Conservation (phyloP, 495 filamentous ascomycete genomes). For the Hypoxylon subgilvum region DNA sequence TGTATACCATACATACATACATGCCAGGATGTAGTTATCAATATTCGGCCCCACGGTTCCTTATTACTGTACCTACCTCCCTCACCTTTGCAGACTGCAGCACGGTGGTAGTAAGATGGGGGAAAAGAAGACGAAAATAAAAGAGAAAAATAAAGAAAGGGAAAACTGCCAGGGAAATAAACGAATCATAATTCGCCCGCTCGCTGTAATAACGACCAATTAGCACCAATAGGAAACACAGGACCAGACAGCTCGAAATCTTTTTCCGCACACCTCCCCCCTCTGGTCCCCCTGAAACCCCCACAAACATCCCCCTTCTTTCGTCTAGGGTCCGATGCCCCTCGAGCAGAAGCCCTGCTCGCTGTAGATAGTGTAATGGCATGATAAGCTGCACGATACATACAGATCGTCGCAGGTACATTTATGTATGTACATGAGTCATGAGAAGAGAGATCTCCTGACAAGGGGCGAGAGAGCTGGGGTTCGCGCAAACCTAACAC, state of each 20-base stretch:
- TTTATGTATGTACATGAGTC: constrained; percentile 14
- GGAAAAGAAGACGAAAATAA: background rate
- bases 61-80: constrained; percentile 11
- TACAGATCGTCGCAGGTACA: constrained; percentile 33
- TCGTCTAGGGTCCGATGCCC: constrained; percentile 8
- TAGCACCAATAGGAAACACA: constrained; percentile 22
- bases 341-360: too few relatives aligned
- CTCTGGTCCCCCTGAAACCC: constrained; percentile 16
- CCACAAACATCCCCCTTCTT: constrained; percentile 6
- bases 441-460: constrained; percentile 29
- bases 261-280: background rate
- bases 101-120: too few relatives aligned
- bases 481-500: background rate
- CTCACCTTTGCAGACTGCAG: too few relatives aligned
- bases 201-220: constrained; percentile 33
- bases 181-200: constrained; percentile 38
- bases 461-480: constrained; percentile 8
- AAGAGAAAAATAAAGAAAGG: background rate
- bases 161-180: too few relatives aligned
- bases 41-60: constrained; percentile 27
- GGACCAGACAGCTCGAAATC: background rate
- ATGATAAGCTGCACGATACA: constrained; percentile 35
- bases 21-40: constrained; percentile 2
- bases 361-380: constrained; percentile 30
- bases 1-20: background rate